phyloP scores from a whole-genome alignment of 352 stramenopile species.

The Phytophthora boehmeriae region DNA sequence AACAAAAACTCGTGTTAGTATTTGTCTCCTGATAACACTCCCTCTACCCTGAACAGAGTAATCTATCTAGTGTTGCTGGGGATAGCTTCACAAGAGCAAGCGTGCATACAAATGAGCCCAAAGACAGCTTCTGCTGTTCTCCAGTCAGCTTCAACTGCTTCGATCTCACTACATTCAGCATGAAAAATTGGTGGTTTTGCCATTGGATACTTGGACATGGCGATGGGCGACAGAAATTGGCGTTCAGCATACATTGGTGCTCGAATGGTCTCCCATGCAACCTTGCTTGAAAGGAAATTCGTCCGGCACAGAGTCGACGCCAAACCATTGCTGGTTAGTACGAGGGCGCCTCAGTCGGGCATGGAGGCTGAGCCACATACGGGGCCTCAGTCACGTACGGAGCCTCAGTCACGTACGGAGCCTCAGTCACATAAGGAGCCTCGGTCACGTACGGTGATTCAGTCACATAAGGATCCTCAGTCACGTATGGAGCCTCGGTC shows the following conservation, averaged over 20 bases:
- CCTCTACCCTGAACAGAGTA: conserved; percentile 14
- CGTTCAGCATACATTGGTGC: not conserved
- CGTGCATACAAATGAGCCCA: conserved; percentile 19
- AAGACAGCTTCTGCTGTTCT: conserved; percentile 7
- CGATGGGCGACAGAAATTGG: not conserved
- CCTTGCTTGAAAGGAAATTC: too few species aligned
- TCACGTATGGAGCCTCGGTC: too few species aligned
- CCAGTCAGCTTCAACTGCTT: conserved; percentile 8
- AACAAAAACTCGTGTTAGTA: conserved; percentile 1
- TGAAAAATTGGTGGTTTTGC: conserved; percentile 9
- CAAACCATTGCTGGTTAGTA: too few species aligned
- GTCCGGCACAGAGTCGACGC: too few species aligned
- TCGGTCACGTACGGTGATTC: too few species aligned
- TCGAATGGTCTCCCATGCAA: not conserved
- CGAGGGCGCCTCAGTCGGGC: too few species aligned
- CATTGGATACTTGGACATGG: not conserved
- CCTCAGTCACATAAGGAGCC: too few species aligned
- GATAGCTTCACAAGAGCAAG: conserved; percentile 13
- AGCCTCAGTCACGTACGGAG: too few species aligned
- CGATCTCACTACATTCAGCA: conserved; percentile 14
- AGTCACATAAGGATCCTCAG: too few species aligned
- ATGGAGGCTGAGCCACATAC: too few species aligned
- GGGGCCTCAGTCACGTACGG: too few species aligned
- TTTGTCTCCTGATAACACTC: conserved; percentile 11
- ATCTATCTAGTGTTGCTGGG: conserved; percentile 15